Evolutionary conservation across 2,329 filamentous ascomycete genomes (phyloP), one percentile per base, ranked within the genome.

Genomic region (Myriosclerotinia scirpicola): DNA sequence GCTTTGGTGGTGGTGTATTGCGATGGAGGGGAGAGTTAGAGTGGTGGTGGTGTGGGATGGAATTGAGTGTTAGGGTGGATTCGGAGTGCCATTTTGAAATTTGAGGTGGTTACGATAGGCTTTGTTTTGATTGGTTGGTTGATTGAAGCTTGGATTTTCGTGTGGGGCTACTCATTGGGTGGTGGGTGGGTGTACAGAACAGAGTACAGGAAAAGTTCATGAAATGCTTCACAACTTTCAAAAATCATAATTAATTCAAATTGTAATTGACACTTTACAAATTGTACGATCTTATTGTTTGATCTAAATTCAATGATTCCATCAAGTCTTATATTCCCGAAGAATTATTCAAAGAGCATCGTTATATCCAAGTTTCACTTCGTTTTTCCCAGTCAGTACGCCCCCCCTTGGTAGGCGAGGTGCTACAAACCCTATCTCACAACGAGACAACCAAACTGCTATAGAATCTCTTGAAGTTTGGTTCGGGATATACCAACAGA

Each of bases 61-160:
- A 63, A 54, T 54, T 63, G 60, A 64, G 40, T 59, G 42, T 65
- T 61, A 65, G 64, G 64, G 64, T 61, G 64, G 64, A 61, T 65
- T 61, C 55, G 55, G 55, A 61, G 64, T 36, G 54, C 11, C 20
- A 36, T 40, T 52, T 61, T 61, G 64, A 66, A 61, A 46, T 61
- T 66, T 66, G 64, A 61, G 55, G 55, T 61, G 38, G 36, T 61
- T 60, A 44, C 63, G 54, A 46, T 65, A 54, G 54, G 64, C 46
- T 61, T 66, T 66, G 36, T 61, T 66, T 53, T 66, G 55, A 66
- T 66, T 66, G 64, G 64, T 53, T 61, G 55, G 36, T 36, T 22
- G n/a, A 7, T 58, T 59, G 42, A 34, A 53, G 55, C 55, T 66
- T 40, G 54, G 54, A 65, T 56, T 64, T 56, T 64, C n/a, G 60